Evolutionary conservation across 1,284 basidiomycete species (phyloP), one percentile per base, ranked within the genome.

Genomic region (Irpex sp.): DNA sequence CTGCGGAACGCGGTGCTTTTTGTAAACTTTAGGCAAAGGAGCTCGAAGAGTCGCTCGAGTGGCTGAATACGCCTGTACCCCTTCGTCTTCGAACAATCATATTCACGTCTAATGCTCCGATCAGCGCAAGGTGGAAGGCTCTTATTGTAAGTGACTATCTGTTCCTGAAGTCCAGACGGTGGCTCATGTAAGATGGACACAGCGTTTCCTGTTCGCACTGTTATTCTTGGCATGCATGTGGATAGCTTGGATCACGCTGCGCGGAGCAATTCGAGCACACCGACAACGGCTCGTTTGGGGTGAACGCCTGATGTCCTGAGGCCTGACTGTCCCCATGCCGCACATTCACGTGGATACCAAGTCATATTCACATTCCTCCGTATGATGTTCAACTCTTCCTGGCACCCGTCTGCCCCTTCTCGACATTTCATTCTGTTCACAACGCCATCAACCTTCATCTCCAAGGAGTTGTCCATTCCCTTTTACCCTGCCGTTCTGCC

Each of bases 201-300:
- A 75, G 82, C 84, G 88, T 34, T 69, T 81, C 17, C 72, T 85
- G 3, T 89, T 90, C 64, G 75, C 82, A 11, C 67, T 85, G 3
- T 80, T 82, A 1, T 80, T 88, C 68, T 69, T 87, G 59, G 73
- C 81, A 11, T 85, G 84, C 70, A 76, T 80, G 36, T 86, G 85
- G 81, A 75, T 88, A 36, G 74, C 81, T n/a, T 88, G 81, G 80
- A 81, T 87, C 40, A 82, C 84, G 0, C 69, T 89, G 15, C 78
- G 80, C 17, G 89, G 89, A 37, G 88, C 82, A 36, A 86, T 88
- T 62, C 79, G 86, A 44, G 89, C 89, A 13, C 87, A 92, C 70
- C 79, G 85, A 66, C 85, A 90, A 68, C 78, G 88, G 54, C 81
- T 91, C 31, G 83, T 92, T 13, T 92, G 89, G 89, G 89, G 89